phyloP scores from a whole-genome alignment of 2,329 filamentous ascomycete species.

The Knufia fluminis region DNA sequence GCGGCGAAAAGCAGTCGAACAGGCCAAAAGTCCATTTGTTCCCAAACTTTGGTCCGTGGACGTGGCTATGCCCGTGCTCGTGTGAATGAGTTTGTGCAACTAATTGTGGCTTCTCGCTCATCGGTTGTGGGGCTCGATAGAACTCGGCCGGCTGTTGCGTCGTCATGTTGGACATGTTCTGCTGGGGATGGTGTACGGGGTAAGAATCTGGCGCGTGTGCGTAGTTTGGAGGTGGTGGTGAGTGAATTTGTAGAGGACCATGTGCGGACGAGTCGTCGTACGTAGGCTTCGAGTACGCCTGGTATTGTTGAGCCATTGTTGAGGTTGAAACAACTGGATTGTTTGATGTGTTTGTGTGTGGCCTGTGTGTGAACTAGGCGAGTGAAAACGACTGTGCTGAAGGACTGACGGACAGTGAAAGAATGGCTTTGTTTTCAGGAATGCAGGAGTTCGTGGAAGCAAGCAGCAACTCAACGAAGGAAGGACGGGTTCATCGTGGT shows the following conservation, averaged over 20 bases:
- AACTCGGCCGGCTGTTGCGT: slow-evolving; percentile 3
- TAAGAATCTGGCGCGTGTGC: neutral
- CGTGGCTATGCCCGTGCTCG: neutral
- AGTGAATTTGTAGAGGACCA: neutral
- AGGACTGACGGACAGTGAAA: neutral
- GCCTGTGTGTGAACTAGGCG: neutral
- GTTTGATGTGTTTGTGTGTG: neutral
- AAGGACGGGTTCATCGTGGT: neutral
- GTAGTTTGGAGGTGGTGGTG: neutral
- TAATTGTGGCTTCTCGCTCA: neutral
- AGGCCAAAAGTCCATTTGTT: slow-evolving; percentile 26
- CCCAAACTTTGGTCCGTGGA: slow-evolving; percentile 5
- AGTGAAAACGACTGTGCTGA: neutral
- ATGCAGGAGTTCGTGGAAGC: neutral
- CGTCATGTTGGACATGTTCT: neutral
- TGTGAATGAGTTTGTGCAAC: neutral
- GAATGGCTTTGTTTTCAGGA: neutral
- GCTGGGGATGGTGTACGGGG: no score
- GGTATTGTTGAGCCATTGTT: slow-evolving; percentile 4
- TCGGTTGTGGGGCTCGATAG: slow-evolving; percentile 5
- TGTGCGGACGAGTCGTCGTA: neutral
- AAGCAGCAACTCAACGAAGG: neutral
- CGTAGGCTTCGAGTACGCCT: neutral
- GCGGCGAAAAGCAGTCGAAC: slow-evolving; percentile 28
- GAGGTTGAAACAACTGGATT: neutral